Base-by-base conservation (phyloP, 2,329 filamentous ascomycete species). In the Venturia carpophila region DNA sequence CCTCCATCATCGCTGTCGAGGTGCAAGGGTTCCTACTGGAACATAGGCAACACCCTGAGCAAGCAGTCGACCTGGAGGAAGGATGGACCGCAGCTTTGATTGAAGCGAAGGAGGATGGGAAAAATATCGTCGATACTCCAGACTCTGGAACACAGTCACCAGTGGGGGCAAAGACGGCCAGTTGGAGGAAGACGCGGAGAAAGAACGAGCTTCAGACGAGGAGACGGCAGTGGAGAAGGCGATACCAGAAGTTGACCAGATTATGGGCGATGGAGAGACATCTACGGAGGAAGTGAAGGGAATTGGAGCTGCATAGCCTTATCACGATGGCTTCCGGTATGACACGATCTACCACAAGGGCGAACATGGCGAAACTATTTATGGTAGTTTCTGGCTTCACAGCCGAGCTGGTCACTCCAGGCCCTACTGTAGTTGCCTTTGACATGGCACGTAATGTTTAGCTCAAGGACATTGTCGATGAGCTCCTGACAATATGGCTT, bases 1-100 rank as follows among this genome's bases (percentile, higher is more conserved):
- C 71, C n/a, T 69, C 64, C 0, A 71, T 75, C 64, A 71, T 71
- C 4, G 71, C 73, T 17, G 73, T 73, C 3, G 70, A 75, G 58
- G 67, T 75, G 21, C 65, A 66, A 60, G 65, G 65, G 1, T 66
- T 60, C 52, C 24, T 66, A 7, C 49, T 66, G 17, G 42, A 56
- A 43, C 37, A 66, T 21, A 64, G 37, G 19, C 24, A 39, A 17
- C 7, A n/a, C 34, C 60, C 64, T 15, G 42, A 56, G 15, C 27
- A 55, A 24, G 64, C 64, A 34, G 39, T 63, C n/a, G 27, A 56
- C 1, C 7, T 49, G 21, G 60, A 47, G 13, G 60, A 27, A 37
- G 34, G n/a, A 30, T 65, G 64, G 64, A 5, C 42, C 17, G 39
- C 30, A 27, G 37, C 39, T 34, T 30, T 62, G 41, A n/a, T 56